Conservation (phyloP, 306 rosid genomes). For the Fagus sylvatica region DNA sequence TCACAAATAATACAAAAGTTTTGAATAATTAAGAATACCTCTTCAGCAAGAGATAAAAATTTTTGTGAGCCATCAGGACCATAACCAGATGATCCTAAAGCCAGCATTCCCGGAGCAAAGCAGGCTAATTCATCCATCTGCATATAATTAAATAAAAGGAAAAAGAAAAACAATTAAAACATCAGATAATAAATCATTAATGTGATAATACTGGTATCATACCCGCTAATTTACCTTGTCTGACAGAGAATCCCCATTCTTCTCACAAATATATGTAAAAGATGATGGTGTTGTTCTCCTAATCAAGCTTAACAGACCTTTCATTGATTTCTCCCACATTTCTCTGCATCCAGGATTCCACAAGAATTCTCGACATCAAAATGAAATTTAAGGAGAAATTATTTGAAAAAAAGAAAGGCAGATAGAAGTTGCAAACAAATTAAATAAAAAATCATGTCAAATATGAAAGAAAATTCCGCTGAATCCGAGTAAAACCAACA, state of each 20-base stretch:
- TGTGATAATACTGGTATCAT: slow-evolving; percentile 7
- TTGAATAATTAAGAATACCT: slow-evolving; percentile 49
- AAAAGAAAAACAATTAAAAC: slow-evolving; percentile 13
- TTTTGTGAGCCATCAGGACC: slow-evolving; percentile 72
- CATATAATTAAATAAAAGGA: slow-evolving; percentile 29
- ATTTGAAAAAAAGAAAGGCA: not conserved
- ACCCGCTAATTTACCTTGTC: slow-evolving; percentile 64
- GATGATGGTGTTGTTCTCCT: slow-evolving; percentile 89
- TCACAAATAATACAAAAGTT: slow-evolving; percentile 3
- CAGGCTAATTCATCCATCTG: slow-evolving; percentile 99
- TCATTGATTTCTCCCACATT: slow-evolving; percentile 99
- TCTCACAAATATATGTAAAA: slow-evolving; percentile 91
- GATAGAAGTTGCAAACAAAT: not conserved
- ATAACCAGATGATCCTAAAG: slow-evolving; percentile 87
- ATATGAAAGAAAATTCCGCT: not conserved
- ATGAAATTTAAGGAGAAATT: not conserved
- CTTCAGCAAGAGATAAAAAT: slow-evolving; percentile 84
- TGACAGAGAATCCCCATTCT: slow-evolving; percentile 71
- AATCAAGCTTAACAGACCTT: slow-evolving; percentile 70
- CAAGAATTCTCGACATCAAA: slow-evolving; percentile 20
- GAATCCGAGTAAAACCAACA: not conserved
- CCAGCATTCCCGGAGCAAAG: slow-evolving; percentile 99
- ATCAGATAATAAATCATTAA: slow-evolving; percentile 13
- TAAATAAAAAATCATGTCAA: not conserved
- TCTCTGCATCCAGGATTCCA: slow-evolving; percentile 65